A percentile compares a stretch with the other conserved stretches of the same genome.
Evolutionary conservation across 495 filamentous ascomycete species (phyloP).

Genomic region (Thermochaetoides thermophila): DNA sequence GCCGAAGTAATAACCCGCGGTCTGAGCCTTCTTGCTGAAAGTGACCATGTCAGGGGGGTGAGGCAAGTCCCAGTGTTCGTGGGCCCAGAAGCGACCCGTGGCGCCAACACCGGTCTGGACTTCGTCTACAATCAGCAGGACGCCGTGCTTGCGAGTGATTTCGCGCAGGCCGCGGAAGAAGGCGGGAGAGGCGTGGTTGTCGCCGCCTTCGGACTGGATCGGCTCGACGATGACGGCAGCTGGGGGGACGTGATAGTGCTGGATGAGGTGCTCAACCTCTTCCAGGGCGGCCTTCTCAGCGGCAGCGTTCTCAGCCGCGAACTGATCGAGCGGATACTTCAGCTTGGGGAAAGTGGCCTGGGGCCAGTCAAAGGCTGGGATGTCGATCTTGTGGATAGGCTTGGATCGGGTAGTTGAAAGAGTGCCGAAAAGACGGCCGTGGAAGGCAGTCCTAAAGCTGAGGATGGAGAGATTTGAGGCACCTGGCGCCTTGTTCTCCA

Average conservation of each 20-base stretch:
- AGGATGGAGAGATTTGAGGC: slow-evolving; percentile 78
- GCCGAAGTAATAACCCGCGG: slow-evolving; percentile 92
- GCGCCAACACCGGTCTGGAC: slow-evolving; percentile 95
- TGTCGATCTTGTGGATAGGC: slow-evolving; percentile 96
- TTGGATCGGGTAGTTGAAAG: slow-evolving; percentile 91
- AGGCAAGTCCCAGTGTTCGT: slow-evolving; percentile 86
- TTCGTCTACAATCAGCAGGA: slow-evolving; percentile 94
- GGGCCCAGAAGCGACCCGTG: slow-evolving; percentile 97
- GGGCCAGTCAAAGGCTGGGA: slow-evolving; percentile 97
- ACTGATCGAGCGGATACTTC: slow-evolving; percentile 81
- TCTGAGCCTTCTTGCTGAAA: slow-evolving; percentile 97
- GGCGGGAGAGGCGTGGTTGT: slow-evolving; percentile 89
- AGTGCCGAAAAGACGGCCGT: slow-evolving; percentile 86
- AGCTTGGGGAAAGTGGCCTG: slow-evolving; percentile 81
- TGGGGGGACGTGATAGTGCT: slow-evolving; percentile 71
- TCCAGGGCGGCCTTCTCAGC: slow-evolving; percentile 78
- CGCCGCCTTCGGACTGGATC: slow-evolving; percentile 95
- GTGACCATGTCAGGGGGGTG: slow-evolving; percentile 95
- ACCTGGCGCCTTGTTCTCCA: slow-evolving; percentile 76
- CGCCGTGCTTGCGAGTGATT: slow-evolving; percentile 69
- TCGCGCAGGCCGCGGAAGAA: slow-evolving; percentile 87
- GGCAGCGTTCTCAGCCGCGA: slow-evolving; percentile 64
- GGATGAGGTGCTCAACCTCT: slow-evolving; percentile 78
- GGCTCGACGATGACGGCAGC: slow-evolving; percentile 86
- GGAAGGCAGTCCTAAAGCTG: slow-evolving; percentile 87